Conservation (phyloP, 106 monocot genomes). For the Posidonia australis region DNA sequence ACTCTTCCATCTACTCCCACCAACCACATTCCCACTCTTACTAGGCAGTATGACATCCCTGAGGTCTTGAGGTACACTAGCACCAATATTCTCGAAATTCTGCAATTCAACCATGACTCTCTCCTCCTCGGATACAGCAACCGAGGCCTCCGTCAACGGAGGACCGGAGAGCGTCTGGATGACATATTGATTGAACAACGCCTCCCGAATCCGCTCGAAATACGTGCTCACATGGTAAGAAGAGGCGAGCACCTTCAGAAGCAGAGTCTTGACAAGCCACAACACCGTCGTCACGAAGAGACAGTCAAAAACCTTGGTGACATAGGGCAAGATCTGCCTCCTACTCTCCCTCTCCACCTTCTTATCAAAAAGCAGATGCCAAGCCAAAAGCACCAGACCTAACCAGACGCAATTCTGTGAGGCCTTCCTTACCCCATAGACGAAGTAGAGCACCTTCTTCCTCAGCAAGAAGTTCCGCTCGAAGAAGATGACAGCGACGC, state of each 20-base stretch:
- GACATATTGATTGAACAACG: constrained; percentile 80
- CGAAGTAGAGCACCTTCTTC: too few relatives aligned
- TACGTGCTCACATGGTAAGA: constrained; percentile 86
- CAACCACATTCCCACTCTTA: constrained; percentile 11
- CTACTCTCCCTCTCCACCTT: too few relatives aligned
- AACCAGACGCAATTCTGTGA: too few relatives aligned
- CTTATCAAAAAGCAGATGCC: too few relatives aligned
- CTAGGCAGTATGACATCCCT: constrained; percentile 25
- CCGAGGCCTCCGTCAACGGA: constrained; percentile 35
- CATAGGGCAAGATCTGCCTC: too few relatives aligned
- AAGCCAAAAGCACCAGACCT: too few relatives aligned
- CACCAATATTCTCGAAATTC: constrained; percentile 61
- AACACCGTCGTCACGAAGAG: too few relatives aligned
- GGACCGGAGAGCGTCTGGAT: constrained; percentile 82
- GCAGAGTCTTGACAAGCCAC: too few relatives aligned
- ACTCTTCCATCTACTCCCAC: constrained; percentile 30
- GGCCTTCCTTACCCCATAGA: too few relatives aligned
- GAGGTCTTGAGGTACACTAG: constrained; percentile 44
- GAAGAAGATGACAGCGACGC: too few relatives aligned
- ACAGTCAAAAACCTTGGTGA: too few relatives aligned
- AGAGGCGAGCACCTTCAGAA: constrained; percentile 62
- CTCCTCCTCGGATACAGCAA: constrained; percentile 42
- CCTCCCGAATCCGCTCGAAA: constrained; percentile 87
- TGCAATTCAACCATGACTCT: constrained; percentile 48
- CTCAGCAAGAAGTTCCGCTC: too few relatives aligned